These are phyloP conservation scores for Sungouiella blattae DNA, from an alignment of 805 yeast species.

Conservation along the genomic window DNA sequence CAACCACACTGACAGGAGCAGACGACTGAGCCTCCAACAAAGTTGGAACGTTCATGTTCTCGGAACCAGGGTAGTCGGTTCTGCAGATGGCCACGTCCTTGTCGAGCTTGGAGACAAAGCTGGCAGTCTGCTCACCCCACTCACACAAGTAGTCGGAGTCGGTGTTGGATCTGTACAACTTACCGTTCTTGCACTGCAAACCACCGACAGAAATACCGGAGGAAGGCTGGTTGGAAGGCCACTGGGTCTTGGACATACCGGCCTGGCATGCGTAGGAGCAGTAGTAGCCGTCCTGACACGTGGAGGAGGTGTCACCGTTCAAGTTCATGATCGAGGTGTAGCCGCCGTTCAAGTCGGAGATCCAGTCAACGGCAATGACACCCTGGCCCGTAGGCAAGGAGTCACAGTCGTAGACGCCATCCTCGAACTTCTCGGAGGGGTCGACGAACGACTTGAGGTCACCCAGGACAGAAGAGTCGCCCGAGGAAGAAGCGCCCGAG, in stretches of 20 bases:
- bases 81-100: slow-evolving; percentile 86
- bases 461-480: slow-evolving; percentile 9
- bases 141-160: slow-evolving; percentile 70
- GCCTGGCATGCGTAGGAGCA: slow-evolving; percentile 98
- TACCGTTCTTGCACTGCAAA: slow-evolving; percentile 77
- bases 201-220: slow-evolving; percentile 95
- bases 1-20: slow-evolving; percentile 73
- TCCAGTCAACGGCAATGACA: slow-evolving; percentile 18
- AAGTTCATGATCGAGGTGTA: slow-evolving; percentile 44
- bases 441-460: slow-evolving; percentile 15
- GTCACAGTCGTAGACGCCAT: slow-evolving; percentile 19
- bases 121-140: slow-evolving; percentile 76
- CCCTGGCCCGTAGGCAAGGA: slow-evolving; percentile 20
- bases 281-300: slow-evolving; percentile 63
- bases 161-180: slow-evolving; percentile 76
- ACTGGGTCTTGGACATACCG: slow-evolving; percentile 98
- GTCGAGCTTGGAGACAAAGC: slow-evolving; percentile 59
- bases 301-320: slow-evolving; percentile 44
- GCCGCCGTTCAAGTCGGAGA: slow-evolving; percentile 35
- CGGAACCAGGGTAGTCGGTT: slow-evolving; percentile 99
- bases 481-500: slow-evolving; percentile 2
- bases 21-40: slow-evolving; percentile 64
- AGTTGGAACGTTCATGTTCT: slow-evolving; percentile 96
- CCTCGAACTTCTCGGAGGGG: slow-evolving; percentile 16
- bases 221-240: slow-evolving; percentile 87